Evolutionary conservation across 305 asterid species (phyloP).

Genomic region (Fraxinus xanthoxyloides): DNA sequence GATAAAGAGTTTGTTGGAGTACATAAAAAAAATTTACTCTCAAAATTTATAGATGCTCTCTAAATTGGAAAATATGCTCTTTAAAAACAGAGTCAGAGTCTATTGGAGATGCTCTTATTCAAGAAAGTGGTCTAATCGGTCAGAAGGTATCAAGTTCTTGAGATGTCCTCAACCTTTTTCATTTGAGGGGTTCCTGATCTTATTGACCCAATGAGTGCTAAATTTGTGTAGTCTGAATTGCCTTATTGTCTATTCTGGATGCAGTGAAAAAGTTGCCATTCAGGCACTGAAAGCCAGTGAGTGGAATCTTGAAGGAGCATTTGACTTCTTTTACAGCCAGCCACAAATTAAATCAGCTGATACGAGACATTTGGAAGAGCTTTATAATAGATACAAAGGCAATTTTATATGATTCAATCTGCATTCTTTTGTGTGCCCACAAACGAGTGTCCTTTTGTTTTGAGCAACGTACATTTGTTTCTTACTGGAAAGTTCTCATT

Average conservation of each 20-base stretch:
- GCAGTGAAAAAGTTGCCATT: slow-evolving; percentile 86
- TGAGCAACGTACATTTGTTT: neutral
- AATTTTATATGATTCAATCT: slow-evolving; percentile 17
- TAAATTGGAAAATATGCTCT: too few species aligned
- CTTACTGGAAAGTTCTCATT: slow-evolving; percentile 5
- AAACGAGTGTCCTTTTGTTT: neutral
- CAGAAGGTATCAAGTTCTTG: neutral
- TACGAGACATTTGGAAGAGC: slow-evolving; percentile 89
- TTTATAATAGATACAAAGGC: slow-evolving; percentile 92
- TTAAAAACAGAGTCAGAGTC: neutral
- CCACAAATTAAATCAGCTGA: slow-evolving; percentile 75
- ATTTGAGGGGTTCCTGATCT: neutral
- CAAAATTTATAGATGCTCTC: neutral
- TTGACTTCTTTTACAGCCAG: slow-evolving; percentile 86
- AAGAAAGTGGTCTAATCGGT: neutral
- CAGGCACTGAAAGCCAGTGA: slow-evolving; percentile 87
- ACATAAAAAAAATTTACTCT: neutral
- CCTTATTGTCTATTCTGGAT: slow-evolving; percentile 22
- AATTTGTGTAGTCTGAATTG: slow-evolving; percentile 11
- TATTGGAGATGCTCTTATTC: neutral
- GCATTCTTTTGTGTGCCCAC: slow-evolving; percentile 11
- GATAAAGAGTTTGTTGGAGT: neutral
- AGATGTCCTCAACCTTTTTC: neutral
- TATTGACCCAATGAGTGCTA: neutral
- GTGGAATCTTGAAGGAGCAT: slow-evolving; percentile 98